Base-by-base conservation (phyloP, 192 early-diverging fungal genomes). In the Backusella macrospora region DNA sequence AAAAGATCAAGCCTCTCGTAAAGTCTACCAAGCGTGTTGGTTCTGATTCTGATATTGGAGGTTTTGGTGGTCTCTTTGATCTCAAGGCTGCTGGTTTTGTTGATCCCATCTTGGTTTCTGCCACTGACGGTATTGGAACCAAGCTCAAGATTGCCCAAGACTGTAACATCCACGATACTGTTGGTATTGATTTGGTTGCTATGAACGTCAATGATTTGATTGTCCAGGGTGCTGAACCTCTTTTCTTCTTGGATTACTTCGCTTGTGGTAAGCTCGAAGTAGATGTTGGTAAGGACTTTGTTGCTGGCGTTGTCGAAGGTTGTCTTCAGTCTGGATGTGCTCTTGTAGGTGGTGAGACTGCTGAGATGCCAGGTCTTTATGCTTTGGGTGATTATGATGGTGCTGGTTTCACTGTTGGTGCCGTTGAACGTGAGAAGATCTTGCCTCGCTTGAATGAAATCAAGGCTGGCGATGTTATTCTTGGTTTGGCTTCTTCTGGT, bases 151-250 rank as follows among this genome's bases (percentile, higher is more conserved):
- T 99, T 78, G 97, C 98, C 2, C 96, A 98, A 39, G 87, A 86
- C 39, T 87, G 88, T 73, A 84, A 87, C 37, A 93, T 93, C 68
- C 95, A 98, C 81, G 89, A 96, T 80, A 96, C 96, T 8, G 96
- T 99, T 55, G 95, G 97, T 48, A 93, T 98, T 77, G 98, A 99
- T 80, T 86, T 99, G 47, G 98, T 99, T 46, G 98, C 98, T 6
- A 99, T 99, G 98, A 97, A 92, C 78, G 98, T 99, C 73, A 99
- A 99, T 84, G 98, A 99, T 77, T 85, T 99, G 62, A 85, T 99
- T 47, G 98, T 99, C 23, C 98, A 99, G 83, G 98, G 98, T 46
- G 98, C 97, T 7, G 98, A 99, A 83, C 97, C 98, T 10, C 83
- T 99, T 40, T 96, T 97, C 85, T 99, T 99, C 86, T 86, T 99